Evolutionary conservation across 306 rosid species (phyloP).

Genomic region (Fragaria iinumae): DNA sequence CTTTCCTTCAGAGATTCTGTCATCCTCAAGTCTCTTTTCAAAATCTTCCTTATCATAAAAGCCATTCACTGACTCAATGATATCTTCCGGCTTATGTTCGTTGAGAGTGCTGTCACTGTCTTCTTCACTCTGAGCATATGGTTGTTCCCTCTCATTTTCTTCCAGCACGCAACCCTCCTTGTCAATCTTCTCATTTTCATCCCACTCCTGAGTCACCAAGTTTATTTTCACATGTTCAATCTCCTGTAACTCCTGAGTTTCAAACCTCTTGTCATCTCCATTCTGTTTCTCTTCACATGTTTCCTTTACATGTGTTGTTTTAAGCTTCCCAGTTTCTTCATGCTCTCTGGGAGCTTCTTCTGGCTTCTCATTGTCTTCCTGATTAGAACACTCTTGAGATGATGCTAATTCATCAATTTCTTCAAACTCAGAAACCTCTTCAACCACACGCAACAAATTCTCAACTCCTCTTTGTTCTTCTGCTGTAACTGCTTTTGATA

Average conservation of each 20-base stretch:
- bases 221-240: conserved; percentile 28
- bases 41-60: conserved; percentile 34
- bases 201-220: conserved; percentile 24
- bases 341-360: conserved; percentile 20
- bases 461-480: conserved; percentile 21
- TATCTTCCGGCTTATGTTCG: conserved; percentile 31
- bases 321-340: conserved; percentile 35
- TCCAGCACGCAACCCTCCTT: conserved; percentile 36
- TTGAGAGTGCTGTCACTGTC: conserved; percentile 31
- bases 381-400: conserved; percentile 38
- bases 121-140: conserved; percentile 31
- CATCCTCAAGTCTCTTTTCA: conserved; percentile 31
- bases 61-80: conserved; percentile 27
- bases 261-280: conserved; percentile 27
- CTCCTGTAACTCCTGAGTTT: conserved; percentile 30
- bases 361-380: conserved; percentile 29
- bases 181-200: conserved; percentile 34
- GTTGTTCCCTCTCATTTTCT: conserved; percentile 37
- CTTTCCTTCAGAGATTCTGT: conserved; percentile 33
- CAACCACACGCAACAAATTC: conserved; percentile 23
- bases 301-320: conserved; percentile 30
- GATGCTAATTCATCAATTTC: conserved; percentile 35
- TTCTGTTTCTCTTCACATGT: conserved; percentile 31
- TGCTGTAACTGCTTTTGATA: conserved; percentile 28
- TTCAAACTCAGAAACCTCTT: conserved; percentile 24